Evolutionary conservation across 208 protist genomes (phyloP).

Genomic region (Trypanosoma avium): DNA sequence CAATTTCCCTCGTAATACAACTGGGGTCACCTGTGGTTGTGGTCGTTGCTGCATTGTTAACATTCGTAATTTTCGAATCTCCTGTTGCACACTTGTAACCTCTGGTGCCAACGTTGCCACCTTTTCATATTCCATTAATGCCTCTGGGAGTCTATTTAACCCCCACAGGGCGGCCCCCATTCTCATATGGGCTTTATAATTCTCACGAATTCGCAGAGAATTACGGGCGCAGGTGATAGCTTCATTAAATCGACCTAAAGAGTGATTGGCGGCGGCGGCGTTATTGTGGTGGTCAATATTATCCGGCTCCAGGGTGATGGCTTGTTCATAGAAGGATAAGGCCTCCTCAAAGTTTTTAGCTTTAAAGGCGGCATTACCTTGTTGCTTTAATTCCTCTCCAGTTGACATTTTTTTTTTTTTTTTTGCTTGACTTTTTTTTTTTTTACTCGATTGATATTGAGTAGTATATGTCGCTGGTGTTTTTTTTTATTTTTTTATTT

Average conservation of each 20-base stretch:
- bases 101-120: slow-evolving; percentile 45
- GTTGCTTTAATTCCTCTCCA: slow-evolving; percentile 61
- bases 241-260: slow-evolving; percentile 72
- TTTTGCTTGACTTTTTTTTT: too few relatives aligned
- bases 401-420: slow-evolving; percentile 21
- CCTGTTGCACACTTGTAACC: slow-evolving; percentile 41
- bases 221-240: slow-evolving; percentile 67
- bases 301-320: slow-evolving; percentile 60
- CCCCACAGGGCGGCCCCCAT: slow-evolving; percentile 64
- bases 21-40: not conserved
- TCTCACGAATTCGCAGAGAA: slow-evolving; percentile 56
- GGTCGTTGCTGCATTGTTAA: too few relatives aligned
- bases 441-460: not conserved
- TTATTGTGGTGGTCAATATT: slow-evolving; percentile 89
- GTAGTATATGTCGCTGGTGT: too few relatives aligned
- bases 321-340: slow-evolving; percentile 71
- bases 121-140: slow-evolving; percentile 50
- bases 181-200: slow-evolving; percentile 62
- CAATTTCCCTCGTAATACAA: not conserved
- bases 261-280: slow-evolving; percentile 74
- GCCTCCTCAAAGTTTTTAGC: slow-evolving; percentile 80
- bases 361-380: slow-evolving; percentile 80
- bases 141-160: slow-evolving; percentile 46
- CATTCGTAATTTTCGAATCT: slow-evolving; percentile 33
- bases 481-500: not conserved